These are phyloP conservation scores for Claviceps maximensis DNA, from an alignment of 2,329 filamentous ascomycete species.

Conservation along the genomic window DNA sequence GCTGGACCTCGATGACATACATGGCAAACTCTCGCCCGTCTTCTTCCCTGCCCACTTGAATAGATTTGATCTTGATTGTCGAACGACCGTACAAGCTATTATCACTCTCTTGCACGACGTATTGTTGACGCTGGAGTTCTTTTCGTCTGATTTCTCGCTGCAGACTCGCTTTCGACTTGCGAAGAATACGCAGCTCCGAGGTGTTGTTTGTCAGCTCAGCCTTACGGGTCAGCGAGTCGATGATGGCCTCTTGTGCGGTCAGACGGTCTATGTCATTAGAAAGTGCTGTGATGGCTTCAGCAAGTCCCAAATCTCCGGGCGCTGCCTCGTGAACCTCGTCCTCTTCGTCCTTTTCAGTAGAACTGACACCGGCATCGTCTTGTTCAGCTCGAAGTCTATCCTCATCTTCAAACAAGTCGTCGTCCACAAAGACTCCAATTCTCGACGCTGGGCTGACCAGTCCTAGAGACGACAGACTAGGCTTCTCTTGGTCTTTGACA, in stretches of 20 bases:
- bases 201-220: conserved; percentile 96
- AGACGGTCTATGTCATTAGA: conserved; percentile 84
- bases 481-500: conserved; percentile 48
- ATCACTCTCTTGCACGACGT: conserved; percentile 93
- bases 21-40: conserved; percentile 89
- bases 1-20: conserved; percentile 83
- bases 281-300: conserved; percentile 83
- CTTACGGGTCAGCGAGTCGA: conserved; percentile 84
- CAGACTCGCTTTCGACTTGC: conserved; percentile 87
- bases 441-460: conserved; percentile 78
- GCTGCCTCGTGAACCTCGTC: conserved; percentile 90
- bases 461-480: conserved; percentile 81
- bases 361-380: conserved; percentile 48
- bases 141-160: conserved; percentile 87
- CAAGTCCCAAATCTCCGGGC: conserved; percentile 82
- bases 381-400: conserved; percentile 78
- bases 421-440: conserved; percentile 84
- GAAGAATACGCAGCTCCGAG: conserved; percentile 78
- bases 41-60: conserved; percentile 82
- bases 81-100: conserved; percentile 92
- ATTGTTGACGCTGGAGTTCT: conserved; percentile 91
- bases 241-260: conserved; percentile 73
- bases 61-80: conserved; percentile 77
- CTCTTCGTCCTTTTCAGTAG: conserved; percentile 41
- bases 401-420: conserved; percentile 86